Base-by-base conservation (phyloP, 73 alveolate species). In the Effrenium voratum region DNA sequence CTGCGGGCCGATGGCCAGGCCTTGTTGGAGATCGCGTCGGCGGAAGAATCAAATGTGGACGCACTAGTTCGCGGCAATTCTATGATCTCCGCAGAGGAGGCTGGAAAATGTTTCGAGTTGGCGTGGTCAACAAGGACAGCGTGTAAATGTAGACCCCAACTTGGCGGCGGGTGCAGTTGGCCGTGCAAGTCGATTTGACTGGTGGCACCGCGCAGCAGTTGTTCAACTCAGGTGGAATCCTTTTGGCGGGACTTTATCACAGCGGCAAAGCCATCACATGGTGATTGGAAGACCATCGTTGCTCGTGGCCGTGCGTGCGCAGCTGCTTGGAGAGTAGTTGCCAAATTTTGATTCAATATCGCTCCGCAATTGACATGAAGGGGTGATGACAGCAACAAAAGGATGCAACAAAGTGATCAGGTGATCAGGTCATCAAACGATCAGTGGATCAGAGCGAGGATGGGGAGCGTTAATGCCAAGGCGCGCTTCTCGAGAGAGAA, bases 161-260 rank as follows among this genome's bases (percentile, higher is more conserved):
- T 3, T 26, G 34, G 4, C 1, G 73, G 2, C 73, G 30, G 2
- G 30, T 26, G 73, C 73, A 59, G 73, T 28, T 59, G 73, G 63
- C 63, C 8, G 63, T 19, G 8, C 26, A 8, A 52, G 19, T 52
- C 63, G 8, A 52, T 52, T 52, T 19, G 63, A 19, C 8, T 8
- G 63, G 63, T 8, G 63, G 63, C 8, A 12, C 63, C 19, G 63
- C 8, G 63, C 63, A 12, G 63, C 63, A 8, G 26, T 52, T 52
- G 63, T 19, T 19, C 63, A 52, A 19, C 77, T 6, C 46, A 90
- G 96, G 96, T 90, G 49, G 96, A 41, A 28, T 73, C 96, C 55
- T 90, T 90, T 45, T 90, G 96, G 96, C 16, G 32, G 28, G 96
- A 90, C 55, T 90, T 90, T 52, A 68, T 90, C 72, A 30, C 57